A percentile compares a stretch with the other conserved stretches of the same genome.
Conservation (phyloP, 2,329 filamentous ascomycete species). For the Colletotrichum coccodes region DNA sequence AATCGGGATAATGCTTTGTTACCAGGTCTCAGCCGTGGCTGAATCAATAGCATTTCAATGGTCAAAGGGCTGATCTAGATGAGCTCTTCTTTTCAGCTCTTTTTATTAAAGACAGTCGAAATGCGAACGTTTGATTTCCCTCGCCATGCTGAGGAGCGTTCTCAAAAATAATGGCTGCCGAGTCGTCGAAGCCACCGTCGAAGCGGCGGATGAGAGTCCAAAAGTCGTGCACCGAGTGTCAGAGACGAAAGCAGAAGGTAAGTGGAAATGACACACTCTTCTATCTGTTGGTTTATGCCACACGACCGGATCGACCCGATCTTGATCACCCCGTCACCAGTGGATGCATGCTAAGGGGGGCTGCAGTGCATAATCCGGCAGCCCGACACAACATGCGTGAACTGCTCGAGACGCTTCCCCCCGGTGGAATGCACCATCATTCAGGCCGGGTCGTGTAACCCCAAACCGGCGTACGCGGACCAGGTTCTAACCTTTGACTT, state of each 20-base stretch:
- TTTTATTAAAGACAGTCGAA: not conserved
- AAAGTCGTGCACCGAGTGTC: slow-evolving; percentile 35
- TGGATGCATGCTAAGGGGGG: not conserved
- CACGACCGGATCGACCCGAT: not conserved
- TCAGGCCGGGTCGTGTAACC: slow-evolving; percentile 6
- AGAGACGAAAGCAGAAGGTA: slow-evolving; percentile 35
- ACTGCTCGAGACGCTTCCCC: slow-evolving; percentile 34
- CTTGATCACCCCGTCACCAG: not conserved
- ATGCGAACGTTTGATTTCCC: not conserved
- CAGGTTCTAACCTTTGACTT: slow-evolving; percentile 30
- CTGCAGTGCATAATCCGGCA: slow-evolving; percentile 32
- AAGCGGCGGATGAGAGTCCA: slow-evolving; percentile 30
- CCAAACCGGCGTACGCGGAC: slow-evolving; percentile 21
- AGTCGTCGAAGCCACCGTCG: slow-evolving; percentile 16
- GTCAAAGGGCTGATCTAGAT: not conserved
- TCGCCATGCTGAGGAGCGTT: not conserved
- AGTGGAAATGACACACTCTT: not conserved
- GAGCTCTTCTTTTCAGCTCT: slow-evolving; percentile 9
- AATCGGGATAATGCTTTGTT: not conserved
- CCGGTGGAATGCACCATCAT: slow-evolving; percentile 31
- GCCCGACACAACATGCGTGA: slow-evolving; percentile 21
- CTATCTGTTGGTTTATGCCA: not conserved
- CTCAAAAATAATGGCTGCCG: slow-evolving; percentile 5
- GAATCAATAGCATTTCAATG: slow-evolving; percentile 20
- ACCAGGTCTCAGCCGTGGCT: slow-evolving; percentile 12